Evolutionary conservation across 257 asterid species (phyloP).

Genomic region (Dorcoceras hygrometricum): DNA sequence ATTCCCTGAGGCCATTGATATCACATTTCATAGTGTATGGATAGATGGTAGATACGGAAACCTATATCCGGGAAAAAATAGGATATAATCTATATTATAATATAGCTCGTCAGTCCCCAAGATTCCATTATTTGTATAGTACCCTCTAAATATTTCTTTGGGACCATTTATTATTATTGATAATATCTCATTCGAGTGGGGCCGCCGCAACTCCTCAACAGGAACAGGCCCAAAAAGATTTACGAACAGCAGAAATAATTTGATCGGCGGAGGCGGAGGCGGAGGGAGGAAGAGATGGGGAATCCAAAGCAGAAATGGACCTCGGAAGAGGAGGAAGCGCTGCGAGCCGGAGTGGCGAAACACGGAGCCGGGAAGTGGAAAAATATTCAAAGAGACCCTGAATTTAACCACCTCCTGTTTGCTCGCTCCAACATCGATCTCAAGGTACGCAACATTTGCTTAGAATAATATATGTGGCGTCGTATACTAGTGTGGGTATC

Average conservation of each 20-base stretch:
- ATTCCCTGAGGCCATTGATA: too few species aligned
- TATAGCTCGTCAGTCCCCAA: too few species aligned
- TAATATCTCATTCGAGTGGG: not conserved
- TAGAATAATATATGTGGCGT: not conserved
- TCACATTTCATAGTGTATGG: too few species aligned
- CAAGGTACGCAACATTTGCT: slow-evolving; percentile 34
- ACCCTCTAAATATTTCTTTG: too few species aligned
- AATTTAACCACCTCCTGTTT: slow-evolving; percentile 49
- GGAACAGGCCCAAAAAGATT: not conserved
- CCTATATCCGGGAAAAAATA: too few species aligned
- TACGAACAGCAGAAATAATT: not conserved
- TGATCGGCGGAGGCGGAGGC: slow-evolving; percentile 8
- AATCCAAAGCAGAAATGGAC: slow-evolving; percentile 80
- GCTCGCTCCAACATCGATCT: slow-evolving; percentile 75
- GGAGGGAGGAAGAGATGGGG: slow-evolving; percentile 43
- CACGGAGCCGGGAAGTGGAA: slow-evolving; percentile 85
- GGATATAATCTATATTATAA: too few species aligned
- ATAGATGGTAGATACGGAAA: too few species aligned
- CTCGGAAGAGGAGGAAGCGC: slow-evolving; percentile 61
- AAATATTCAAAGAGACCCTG: slow-evolving; percentile 62
- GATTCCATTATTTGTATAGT: too few species aligned
- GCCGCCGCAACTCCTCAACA: not conserved
- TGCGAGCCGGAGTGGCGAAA: slow-evolving; percentile 63
- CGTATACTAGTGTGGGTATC: not conserved
- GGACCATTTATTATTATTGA: not conserved